These are phyloP conservation scores for Starmerella powellii DNA, from an alignment of 805 yeast genomes.

Conservation along the genomic window DNA sequence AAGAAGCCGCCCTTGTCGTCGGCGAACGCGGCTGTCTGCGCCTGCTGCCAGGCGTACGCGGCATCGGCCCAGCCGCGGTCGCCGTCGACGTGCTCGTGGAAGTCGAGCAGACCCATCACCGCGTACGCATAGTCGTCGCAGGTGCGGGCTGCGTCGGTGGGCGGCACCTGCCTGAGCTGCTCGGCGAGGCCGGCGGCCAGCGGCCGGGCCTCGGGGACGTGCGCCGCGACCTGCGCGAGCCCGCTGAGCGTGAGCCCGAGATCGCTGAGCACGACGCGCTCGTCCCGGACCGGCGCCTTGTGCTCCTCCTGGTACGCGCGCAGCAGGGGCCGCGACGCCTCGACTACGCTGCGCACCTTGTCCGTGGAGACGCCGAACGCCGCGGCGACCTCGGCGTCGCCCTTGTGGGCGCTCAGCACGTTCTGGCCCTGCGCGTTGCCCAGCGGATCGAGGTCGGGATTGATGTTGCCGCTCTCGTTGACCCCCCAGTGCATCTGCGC, in stretches of 20 bases:
- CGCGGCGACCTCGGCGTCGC: slow-evolving; percentile 25
- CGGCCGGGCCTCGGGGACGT: slow-evolving; percentile 6
- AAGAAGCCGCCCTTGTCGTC: slow-evolving; percentile 28
- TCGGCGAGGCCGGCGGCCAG: slow-evolving; percentile 1
- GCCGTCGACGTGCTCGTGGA: slow-evolving; percentile 27
- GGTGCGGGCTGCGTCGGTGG: not conserved
- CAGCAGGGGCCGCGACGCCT: slow-evolving; percentile 22
- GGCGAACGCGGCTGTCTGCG: slow-evolving; percentile 27
- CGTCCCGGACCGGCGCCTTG: slow-evolving; percentile 15
- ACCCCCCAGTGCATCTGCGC: slow-evolving; percentile 30
- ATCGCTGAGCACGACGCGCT: not conserved
- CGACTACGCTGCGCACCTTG: slow-evolving; percentile 21
- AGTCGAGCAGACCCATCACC: slow-evolving; percentile 29
- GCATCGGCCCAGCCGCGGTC: slow-evolving; percentile 23
- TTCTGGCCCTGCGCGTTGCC: slow-evolving; percentile 27
- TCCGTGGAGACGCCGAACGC: slow-evolving; percentile 27
- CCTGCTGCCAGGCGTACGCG: slow-evolving; percentile 28
- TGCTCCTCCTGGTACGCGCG: slow-evolving; percentile 20
- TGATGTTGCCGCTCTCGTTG: slow-evolving; percentile 30
- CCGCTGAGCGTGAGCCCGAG: slow-evolving; percentile 28
- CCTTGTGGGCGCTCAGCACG: slow-evolving; percentile 25
- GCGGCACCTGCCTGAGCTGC: not conserved
- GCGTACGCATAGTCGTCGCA: slow-evolving; percentile 32
- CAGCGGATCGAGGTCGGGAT: slow-evolving; percentile 27
- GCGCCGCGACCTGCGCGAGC: slow-evolving; percentile 20